These are phyloP conservation scores for Vitis labrusca DNA, from an alignment of 164 flowering plant species.

Conservation along the genomic window DNA sequence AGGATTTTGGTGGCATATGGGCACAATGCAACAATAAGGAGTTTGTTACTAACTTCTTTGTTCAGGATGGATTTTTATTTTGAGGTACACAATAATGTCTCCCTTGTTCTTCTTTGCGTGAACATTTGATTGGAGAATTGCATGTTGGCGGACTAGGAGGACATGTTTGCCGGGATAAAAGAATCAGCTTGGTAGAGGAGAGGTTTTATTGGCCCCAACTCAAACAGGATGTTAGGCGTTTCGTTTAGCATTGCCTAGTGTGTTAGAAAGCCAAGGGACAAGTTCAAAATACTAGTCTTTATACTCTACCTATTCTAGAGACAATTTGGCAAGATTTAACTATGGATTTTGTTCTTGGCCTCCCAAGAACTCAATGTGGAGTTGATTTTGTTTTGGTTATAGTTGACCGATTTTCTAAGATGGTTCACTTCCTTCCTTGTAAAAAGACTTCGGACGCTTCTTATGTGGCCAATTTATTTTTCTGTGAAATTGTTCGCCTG, in stretches of 20 bases:
- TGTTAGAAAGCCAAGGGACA: conserved; percentile 2
- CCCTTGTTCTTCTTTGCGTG: not conserved
- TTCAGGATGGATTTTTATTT: conserved; percentile 2
- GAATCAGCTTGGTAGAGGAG: not conserved
- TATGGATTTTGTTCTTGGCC: not conserved
- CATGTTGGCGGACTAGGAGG: not conserved
- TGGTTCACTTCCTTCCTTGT: conserved; percentile 1
- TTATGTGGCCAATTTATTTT: not conserved
- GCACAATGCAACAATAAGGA: not conserved
- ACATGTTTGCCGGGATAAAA: conserved; percentile 1
- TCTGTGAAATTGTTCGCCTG: no score
- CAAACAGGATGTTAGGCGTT: not conserved
- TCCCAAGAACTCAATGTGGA: conserved; percentile 1
- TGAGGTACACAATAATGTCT: not conserved
- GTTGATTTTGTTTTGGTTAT: conserved; percentile 3
- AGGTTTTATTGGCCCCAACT: not conserved
- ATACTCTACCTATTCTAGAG: not conserved
- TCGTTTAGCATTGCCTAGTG: not conserved
- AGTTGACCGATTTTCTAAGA: conserved; percentile 1
- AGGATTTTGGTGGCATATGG: not conserved
- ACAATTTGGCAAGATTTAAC: not conserved
- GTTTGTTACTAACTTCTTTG: not conserved
- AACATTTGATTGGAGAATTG: not conserved
- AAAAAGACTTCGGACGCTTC: not conserved
- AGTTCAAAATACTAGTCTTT: not conserved